Evolutionary conservation across 2,329 filamentous ascomycete genomes (phyloP).

Genomic region (Teratosphaeria destructans): DNA sequence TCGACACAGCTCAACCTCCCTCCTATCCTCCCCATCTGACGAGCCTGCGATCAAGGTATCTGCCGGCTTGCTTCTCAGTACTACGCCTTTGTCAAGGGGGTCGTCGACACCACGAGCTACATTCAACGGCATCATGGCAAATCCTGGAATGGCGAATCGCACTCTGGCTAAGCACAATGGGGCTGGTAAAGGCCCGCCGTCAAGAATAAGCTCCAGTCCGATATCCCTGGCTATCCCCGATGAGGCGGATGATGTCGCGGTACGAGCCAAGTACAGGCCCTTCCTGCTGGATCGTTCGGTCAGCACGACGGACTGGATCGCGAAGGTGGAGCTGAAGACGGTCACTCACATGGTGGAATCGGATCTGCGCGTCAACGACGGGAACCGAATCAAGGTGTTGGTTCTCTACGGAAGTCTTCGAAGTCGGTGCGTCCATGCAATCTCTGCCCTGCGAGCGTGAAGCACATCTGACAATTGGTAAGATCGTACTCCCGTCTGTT

Average conservation of each 20-base stretch:
- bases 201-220: background rate
- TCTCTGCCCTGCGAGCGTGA: background rate
- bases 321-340: slow-evolving; percentile 45
- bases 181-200: background rate
- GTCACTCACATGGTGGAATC: slow-evolving; percentile 41
- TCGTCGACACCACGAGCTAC: background rate
- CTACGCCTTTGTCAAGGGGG: background rate
- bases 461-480: background rate
- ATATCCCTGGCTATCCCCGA: slow-evolving; percentile 32
- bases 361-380: slow-evolving; percentile 30
- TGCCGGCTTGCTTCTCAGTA: background rate
- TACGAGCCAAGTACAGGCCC: slow-evolving; percentile 45
- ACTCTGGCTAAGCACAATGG: background rate
- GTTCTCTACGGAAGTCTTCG: slow-evolving; percentile 53
- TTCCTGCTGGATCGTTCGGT: slow-evolving; percentile 40
- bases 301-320: slow-evolving; percentile 44
- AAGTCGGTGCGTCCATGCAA: slow-evolving; percentile 9
- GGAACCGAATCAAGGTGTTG: slow-evolving; percentile 43
- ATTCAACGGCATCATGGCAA: background rate
- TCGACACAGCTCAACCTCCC: no score
- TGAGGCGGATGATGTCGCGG: slow-evolving; percentile 36
- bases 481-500: slow-evolving; percentile 52
- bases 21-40: background rate
- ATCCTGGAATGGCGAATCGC: background rate
- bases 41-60: background rate